Evolutionary conservation across 192 early-diverging fungal species (phyloP).

Genomic region (Coemansia sp.): DNA sequence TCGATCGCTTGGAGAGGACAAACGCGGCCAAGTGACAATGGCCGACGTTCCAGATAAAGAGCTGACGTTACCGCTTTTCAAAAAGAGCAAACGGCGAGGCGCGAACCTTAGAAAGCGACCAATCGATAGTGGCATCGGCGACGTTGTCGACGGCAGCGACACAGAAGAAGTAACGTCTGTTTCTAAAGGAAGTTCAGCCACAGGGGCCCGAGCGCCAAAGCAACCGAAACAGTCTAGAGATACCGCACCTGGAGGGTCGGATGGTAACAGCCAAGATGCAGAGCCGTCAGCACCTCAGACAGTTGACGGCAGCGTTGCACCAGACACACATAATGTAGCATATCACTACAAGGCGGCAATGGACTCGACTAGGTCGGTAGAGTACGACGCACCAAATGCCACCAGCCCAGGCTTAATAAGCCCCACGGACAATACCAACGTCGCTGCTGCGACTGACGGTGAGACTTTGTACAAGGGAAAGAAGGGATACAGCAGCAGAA

Average conservation of each 20-base stretch:
- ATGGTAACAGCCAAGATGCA: conserved; percentile 14
- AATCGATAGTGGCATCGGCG: conserved; percentile 19
- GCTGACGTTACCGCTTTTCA: conserved; percentile 16
- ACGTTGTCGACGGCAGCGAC: conserved; percentile 8
- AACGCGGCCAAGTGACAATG: conserved; percentile 6
- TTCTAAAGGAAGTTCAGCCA: conserved; percentile 16
- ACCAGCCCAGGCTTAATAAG: background rate
- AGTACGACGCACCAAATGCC: conserved; percentile 42
- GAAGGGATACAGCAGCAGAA: conserved; percentile 65
- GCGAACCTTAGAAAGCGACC: conserved; percentile 44
- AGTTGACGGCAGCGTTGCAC: background rate
- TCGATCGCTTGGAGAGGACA: background rate
- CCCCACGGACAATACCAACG: background rate
- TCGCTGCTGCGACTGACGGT: conserved; percentile 4
- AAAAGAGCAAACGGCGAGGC: conserved; percentile 52
- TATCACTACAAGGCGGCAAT: conserved; percentile 34
- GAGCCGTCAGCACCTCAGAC: background rate
- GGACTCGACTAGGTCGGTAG: conserved; percentile 47
- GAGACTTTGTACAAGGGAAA: conserved; percentile 68
- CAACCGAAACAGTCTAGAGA: conserved; percentile 48
- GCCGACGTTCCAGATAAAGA: background rate
- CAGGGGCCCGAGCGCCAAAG: conserved; percentile 49
- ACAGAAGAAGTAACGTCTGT: conserved; percentile 23
- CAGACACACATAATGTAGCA: background rate
- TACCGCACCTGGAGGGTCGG: conserved; percentile 10